Base-by-base conservation (phyloP, 2,329 filamentous ascomycete genomes). In the Westerdykella ornata region DNA sequence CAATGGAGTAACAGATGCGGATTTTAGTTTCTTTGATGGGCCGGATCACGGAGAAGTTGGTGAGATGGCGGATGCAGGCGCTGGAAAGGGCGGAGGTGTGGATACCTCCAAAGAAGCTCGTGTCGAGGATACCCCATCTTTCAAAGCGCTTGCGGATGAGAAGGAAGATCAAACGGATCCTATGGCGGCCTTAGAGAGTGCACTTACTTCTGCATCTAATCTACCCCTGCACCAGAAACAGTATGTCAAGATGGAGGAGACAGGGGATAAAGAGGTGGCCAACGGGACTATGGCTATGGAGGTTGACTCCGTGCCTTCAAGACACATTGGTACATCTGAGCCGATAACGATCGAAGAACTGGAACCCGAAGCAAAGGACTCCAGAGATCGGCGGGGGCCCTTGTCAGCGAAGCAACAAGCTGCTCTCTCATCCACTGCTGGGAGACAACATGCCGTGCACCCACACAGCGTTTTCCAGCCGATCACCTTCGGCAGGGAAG, bases 11-110 rank as follows among this genome's bases (percentile, higher is more conserved):
- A 88, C 83, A 1, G 86, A 92, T 52, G 85, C 80, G 5, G 86
- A 92, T 57, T 90, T 90, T 60, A 86, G 78, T 59, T 90, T 89
- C 62, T 90, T 90, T 52, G 85, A 90, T 53, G 81, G 84, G 46
- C 73, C 73, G 2, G 69, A 68, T 35, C 68, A 61, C 32, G 22
- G 22, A 26, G 63, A 60, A n/a, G 61, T 63, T 19, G 47, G 60
- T 16, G 56, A 62, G 17, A 64, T 67, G 57, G 35, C 55, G 13
- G 62, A 64, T 37, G 57, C 53, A 8, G 46, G 53, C 7, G 34
- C 46, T 4, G 11, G 19, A 1, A 43, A 48, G 2, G 39, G 46
- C 3, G 53, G 57, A 42, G 30, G 8, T 15, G 30, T 7, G 4
- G n/a, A 5, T 11, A 8, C n/a, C 30, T 17, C 18, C 11, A 17